Percentiles rank a stretch among this genome's conserved stretches.
These are phyloP conservation scores for Paecilomyces variotii DNA, from an alignment of 2,329 filamentous ascomycete species.

Conservation along the genomic window DNA sequence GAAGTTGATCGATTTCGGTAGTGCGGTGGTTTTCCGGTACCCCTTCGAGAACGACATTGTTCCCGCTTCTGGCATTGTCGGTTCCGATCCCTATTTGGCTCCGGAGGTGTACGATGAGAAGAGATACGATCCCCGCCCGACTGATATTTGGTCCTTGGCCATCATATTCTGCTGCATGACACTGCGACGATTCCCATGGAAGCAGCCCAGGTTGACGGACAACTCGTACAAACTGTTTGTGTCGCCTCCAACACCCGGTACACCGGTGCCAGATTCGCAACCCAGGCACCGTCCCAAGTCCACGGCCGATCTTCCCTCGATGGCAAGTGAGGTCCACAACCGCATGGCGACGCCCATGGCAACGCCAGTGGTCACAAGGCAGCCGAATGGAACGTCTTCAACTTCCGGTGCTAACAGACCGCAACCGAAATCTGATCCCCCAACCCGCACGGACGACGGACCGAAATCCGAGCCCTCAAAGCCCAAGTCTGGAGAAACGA, in stretches of 20 bases:
- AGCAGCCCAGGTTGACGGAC: slow-evolving; percentile 81
- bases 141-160: slow-evolving; percentile 95
- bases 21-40: slow-evolving; percentile 93
- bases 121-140: slow-evolving; percentile 87
- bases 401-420: slow-evolving; percentile 1
- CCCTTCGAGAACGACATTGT: slow-evolving; percentile 89
- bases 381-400: slow-evolving; percentile 2
- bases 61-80: slow-evolving; percentile 68
- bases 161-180: slow-evolving; percentile 99
- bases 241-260: slow-evolving; percentile 69
- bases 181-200: slow-evolving; percentile 90
- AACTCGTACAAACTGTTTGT: slow-evolving; percentile 94
- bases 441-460: slow-evolving; percentile 12
- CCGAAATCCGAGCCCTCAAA: slow-evolving; percentile 8
- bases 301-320: slow-evolving; percentile 23
- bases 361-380: neutral
- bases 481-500: slow-evolving; percentile 24
- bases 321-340: slow-evolving; percentile 17
- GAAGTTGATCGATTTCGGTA: slow-evolving; percentile 99
- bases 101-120: slow-evolving; percentile 92
- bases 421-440: slow-evolving; percentile 8
- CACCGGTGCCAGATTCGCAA: slow-evolving; percentile 35
- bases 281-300: slow-evolving; percentile 28
- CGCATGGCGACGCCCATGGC: neutral
- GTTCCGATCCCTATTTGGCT: slow-evolving; percentile 91